phyloP scores from a whole-genome alignment of 352 stramenopile genomes.

The Elongisporangium anandrum region DNA sequence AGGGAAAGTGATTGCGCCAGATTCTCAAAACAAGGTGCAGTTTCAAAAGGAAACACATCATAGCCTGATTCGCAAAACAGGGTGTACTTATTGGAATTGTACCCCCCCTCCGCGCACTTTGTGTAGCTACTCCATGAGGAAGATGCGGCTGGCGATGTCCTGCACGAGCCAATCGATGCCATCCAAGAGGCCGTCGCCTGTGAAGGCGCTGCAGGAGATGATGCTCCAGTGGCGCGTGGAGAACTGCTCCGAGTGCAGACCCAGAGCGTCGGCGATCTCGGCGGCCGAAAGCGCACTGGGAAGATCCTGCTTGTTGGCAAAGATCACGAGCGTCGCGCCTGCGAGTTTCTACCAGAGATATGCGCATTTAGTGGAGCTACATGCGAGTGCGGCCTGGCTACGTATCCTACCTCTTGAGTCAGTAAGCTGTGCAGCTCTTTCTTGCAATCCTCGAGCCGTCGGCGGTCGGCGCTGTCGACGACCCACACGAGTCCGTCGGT shows the following conservation, averaged over 20 bases:
- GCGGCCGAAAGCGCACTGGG: constrained; percentile 84
- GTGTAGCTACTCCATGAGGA: constrained; percentile 79
- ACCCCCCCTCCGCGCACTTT: no score
- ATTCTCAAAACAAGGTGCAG: background rate
- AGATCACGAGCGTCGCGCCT: constrained; percentile 98
- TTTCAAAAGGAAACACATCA: no score
- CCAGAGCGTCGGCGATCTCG: constrained; percentile 90
- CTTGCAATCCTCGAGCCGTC: constrained; percentile 93
- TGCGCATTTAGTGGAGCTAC: background rate
- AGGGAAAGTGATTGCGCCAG: background rate
- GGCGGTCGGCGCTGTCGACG: constrained; percentile 94
- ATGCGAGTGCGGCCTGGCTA: background rate
- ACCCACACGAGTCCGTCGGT: constrained; percentile 99
- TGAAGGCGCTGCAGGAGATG: constrained; percentile 97
- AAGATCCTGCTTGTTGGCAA: constrained; percentile 99
- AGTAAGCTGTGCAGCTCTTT: constrained; percentile 87
- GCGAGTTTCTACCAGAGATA: constrained; percentile 90
- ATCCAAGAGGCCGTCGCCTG: constrained; percentile 92
- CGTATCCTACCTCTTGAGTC: constrained; percentile 70
- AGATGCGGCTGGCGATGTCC: constrained; percentile 96
- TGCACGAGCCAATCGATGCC: constrained; percentile 97
- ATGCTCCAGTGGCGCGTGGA: constrained; percentile 86
- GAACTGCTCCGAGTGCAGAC: constrained; percentile 78
- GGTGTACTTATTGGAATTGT: no score
- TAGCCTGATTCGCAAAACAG: no score